These are phyloP conservation scores for Hymenoscyphus fraxineus DNA, from an alignment of 2,329 filamentous ascomycete genomes.

Conservation along the genomic window DNA sequence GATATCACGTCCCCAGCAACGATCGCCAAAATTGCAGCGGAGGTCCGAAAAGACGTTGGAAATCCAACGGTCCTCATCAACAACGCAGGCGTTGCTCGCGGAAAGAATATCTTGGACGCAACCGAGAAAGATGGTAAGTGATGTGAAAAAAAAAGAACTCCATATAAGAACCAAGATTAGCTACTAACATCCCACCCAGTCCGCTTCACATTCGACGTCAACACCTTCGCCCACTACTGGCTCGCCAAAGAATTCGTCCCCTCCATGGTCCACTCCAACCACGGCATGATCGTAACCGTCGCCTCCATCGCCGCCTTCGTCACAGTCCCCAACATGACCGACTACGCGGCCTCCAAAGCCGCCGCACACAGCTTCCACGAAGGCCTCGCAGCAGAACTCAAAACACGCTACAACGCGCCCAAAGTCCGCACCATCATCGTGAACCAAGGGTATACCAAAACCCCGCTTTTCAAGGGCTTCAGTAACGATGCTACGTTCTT, in stretches of 20 bases:
- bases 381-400: constrained; percentile 55
- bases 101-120: constrained; percentile 57
- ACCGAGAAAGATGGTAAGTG: constrained; percentile 46
- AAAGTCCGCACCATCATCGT: constrained; percentile 65
- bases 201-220: constrained; percentile 67
- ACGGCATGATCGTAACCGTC: constrained; percentile 71
- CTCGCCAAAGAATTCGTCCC: constrained; percentile 66
- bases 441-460: constrained; percentile 61
- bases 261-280: constrained; percentile 57
- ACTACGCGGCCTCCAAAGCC: constrained; percentile 65
- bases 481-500: constrained; percentile 42
- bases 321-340: constrained; percentile 59
- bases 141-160: too few species aligned
- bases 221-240: constrained; percentile 64
- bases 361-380: constrained; percentile 66
- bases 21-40: constrained; percentile 48
- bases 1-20: constrained; percentile 60
- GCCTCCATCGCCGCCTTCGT: constrained; percentile 61
- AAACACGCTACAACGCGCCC: constrained; percentile 57
- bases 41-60: constrained; percentile 55
- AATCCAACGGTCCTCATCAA: constrained; percentile 68
- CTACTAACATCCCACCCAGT: constrained; percentile 30
- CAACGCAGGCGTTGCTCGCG: constrained; percentile 61
- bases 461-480: constrained; percentile 56
- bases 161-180: too few species aligned